Percentiles rank a stretch among this genome's conserved stretches.
These are phyloP conservation scores for Leishmania braziliensis DNA, from an alignment of 208 protist genomes.

Conservation along the genomic window DNA sequence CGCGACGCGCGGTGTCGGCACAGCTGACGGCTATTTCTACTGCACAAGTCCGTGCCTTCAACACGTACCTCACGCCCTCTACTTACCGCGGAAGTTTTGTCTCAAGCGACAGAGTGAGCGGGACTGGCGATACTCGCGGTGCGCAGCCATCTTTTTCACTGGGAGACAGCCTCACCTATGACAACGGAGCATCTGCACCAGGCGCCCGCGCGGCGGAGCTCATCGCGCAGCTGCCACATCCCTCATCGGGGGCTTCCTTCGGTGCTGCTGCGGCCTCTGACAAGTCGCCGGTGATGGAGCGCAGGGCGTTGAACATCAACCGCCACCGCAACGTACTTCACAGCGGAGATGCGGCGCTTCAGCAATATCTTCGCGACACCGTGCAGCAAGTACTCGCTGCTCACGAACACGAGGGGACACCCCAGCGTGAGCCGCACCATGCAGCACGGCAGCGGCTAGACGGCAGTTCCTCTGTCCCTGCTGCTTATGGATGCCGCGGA, in stretches of 20 bases:
- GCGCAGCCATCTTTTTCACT: not conserved
- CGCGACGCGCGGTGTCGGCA: not conserved
- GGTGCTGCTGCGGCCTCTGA: not conserved
- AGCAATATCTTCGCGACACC: slow-evolving; percentile 31
- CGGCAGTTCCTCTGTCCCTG: not conserved
- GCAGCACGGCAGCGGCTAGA: not conserved
- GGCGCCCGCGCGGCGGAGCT: slow-evolving; percentile 18
- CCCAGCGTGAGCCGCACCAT: not conserved
- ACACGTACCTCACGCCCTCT: not conserved
- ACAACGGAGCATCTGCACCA: not conserved
- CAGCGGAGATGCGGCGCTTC: slow-evolving; percentile 11
- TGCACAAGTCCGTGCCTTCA: not conserved
- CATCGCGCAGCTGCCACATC: slow-evolving; percentile 6
- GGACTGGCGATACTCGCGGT: not conserved
- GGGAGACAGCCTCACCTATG: not conserved
- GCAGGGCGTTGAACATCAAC: too few species aligned
- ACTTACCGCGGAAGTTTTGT: not conserved
- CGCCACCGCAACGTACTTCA: not conserved
- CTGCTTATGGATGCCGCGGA: not conserved
- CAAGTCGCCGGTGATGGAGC: not conserved
- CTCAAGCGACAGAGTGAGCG: not conserved
- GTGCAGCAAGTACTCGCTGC: slow-evolving; percentile 24
- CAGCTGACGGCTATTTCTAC: not conserved
- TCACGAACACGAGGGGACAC: not conserved
- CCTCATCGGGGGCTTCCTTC: not conserved